These are phyloP conservation scores for Claviceps humidiphila DNA, from an alignment of 2,329 filamentous ascomycete species.

Conservation along the genomic window DNA sequence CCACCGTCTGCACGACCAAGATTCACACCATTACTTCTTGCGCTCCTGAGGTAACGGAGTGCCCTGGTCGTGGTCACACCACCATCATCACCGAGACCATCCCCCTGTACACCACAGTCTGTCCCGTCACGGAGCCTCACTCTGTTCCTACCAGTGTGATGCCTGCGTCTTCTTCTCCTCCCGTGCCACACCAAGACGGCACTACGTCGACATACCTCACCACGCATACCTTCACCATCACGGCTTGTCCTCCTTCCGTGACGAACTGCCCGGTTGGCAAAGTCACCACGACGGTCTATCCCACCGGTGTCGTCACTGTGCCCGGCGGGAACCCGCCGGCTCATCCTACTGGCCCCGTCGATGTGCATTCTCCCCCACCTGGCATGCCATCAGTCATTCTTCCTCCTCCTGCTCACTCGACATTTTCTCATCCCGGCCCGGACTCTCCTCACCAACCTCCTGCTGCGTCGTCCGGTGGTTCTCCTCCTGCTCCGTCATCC, in stretches of 20 bases:
- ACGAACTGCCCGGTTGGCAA: constrained; percentile 19
- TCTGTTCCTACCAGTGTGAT: not conserved
- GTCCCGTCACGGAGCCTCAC: constrained; percentile 21
- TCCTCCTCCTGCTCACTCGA: not conserved
- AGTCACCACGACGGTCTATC: constrained; percentile 16
- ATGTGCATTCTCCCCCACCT: not conserved
- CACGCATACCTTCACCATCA: constrained; percentile 21
- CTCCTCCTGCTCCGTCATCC: no score
- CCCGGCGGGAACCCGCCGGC: not conserved
- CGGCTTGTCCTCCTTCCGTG: constrained; percentile 16
- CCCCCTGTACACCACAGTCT: constrained; percentile 26
- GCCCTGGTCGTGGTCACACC: constrained; percentile 15
- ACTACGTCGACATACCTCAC: constrained; percentile 14
- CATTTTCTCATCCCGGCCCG: constrained; percentile 1
- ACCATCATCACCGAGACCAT: constrained; percentile 17
- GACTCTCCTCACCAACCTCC: not conserved
- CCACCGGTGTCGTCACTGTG: constrained; percentile 19
- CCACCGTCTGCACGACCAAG: constrained; percentile 18
- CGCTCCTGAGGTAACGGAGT: constrained; percentile 17
- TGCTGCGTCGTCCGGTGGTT: no score
- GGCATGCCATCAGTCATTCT: not conserved
- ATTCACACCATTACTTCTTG: constrained; percentile 17
- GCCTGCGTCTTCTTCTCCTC: not conserved
- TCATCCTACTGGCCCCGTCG: no score
- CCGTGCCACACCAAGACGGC: not conserved